These are phyloP conservation scores for Mycena metata DNA, from an alignment of 768 basidiomycete genomes.

Conservation along the genomic window DNA sequence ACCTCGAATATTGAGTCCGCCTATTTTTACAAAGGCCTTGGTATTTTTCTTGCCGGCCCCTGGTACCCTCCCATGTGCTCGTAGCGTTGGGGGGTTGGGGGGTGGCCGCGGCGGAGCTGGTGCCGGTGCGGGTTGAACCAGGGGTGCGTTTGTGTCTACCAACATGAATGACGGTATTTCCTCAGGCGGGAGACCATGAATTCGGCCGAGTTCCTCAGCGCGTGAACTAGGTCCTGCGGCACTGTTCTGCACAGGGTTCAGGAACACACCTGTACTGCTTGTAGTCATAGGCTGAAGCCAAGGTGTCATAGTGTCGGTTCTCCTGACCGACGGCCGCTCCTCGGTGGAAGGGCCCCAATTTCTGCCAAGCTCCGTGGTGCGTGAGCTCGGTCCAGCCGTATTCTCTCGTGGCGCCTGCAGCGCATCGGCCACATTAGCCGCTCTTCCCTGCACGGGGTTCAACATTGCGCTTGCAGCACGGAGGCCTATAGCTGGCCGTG, in stretches of 20 bases:
- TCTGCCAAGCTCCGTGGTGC: neutral
- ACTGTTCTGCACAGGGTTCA: neutral
- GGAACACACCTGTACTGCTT: neutral
- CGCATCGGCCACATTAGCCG: neutral
- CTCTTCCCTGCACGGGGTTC: neutral
- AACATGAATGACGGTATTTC: neutral
- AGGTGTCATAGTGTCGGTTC: neutral
- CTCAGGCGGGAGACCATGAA: neutral
- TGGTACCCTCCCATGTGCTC: neutral
- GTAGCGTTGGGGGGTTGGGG: neutral
- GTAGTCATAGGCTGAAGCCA: neutral
- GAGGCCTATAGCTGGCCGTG: neutral
- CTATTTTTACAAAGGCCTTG: constrained; percentile 21
- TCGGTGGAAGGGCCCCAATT: neutral
- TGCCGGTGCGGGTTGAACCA: neutral
- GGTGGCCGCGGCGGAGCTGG: neutral
- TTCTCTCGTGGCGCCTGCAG: neutral
- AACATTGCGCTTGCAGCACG: neutral
- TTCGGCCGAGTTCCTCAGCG: too few species aligned
- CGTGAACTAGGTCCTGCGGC: too few species aligned
- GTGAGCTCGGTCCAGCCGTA: too few species aligned
- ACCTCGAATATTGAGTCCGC: constrained; percentile 30
- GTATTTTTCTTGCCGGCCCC: constrained; percentile 16
- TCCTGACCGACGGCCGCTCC: neutral
- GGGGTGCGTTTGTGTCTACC: neutral